Percentiles rank a stretch among this genome's conserved stretches.
phyloP scores from a whole-genome alignment of 2,329 filamentous ascomycete species.

The Colletotrichum sp. region DNA sequence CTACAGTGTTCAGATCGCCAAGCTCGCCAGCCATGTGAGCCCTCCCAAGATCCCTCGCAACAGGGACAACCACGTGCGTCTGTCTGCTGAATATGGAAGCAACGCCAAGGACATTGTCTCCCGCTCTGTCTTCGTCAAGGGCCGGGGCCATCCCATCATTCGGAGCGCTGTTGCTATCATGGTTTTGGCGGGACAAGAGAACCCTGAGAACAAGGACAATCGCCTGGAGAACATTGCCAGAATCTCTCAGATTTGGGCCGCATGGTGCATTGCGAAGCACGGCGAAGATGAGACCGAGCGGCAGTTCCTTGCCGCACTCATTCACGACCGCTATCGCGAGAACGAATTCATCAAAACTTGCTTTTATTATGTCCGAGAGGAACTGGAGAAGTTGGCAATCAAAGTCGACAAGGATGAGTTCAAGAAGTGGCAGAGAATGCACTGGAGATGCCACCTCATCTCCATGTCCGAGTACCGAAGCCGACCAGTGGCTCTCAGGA shows the following conservation, averaged over 20 bases:
- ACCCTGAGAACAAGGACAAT: background rate
- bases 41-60: background rate
- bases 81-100: background rate
- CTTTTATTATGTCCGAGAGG: background rate
- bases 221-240: background rate
- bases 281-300: background rate
- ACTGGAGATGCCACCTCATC: constrained; percentile 11
- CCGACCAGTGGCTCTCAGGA: background rate
- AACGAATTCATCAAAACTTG: background rate
- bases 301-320: background rate
- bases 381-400: background rate
- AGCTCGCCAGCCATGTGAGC: background rate
- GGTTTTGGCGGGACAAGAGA: background rate
- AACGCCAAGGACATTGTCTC: background rate
- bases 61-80: background rate
- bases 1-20: background rate
- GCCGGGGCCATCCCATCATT: background rate
- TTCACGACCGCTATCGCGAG: background rate
- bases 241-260: background rate
- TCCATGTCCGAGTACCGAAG: background rate
- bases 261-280: constrained; percentile 7
- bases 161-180: constrained; percentile 16
- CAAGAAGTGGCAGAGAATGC: background rate
- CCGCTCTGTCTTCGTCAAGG: constrained; percentile 1
- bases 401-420: background rate